Conservation (phyloP, 352 stramenopile species). For the Lagenidium giganteum region DNA sequence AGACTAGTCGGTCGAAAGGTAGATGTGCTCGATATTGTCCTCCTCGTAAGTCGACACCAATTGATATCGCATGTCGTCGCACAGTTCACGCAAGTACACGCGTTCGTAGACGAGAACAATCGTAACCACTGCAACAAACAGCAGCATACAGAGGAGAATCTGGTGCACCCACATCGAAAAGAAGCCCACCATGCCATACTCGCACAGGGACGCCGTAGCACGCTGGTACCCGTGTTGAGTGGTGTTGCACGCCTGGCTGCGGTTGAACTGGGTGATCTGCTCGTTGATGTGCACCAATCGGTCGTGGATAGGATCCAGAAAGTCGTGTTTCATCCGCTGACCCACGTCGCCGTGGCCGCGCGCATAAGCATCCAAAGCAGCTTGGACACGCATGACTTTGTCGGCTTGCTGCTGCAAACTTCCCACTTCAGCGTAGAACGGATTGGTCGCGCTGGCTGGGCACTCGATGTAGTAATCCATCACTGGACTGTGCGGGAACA, state of each 20-base stretch:
- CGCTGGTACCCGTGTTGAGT: slow-evolving; percentile 36
- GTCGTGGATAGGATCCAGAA: slow-evolving; percentile 60
- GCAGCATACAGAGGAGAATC: slow-evolving; percentile 67
- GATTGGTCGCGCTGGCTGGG: slow-evolving; percentile 39
- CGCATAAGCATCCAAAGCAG: slow-evolving; percentile 44
- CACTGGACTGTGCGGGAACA: slow-evolving; percentile 42
- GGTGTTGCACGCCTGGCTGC: slow-evolving; percentile 44
- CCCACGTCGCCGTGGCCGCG: slow-evolving; percentile 39
- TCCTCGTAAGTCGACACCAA: slow-evolving; percentile 80
- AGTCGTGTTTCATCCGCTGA: slow-evolving; percentile 65
- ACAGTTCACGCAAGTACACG: slow-evolving; percentile 57
- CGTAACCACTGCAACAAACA: slow-evolving; percentile 68
- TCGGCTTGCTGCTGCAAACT: slow-evolving; percentile 26
- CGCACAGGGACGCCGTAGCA: slow-evolving; percentile 55
- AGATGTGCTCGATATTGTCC: slow-evolving; percentile 74
- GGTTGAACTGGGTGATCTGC: slow-evolving; percentile 26
- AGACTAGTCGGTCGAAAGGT: slow-evolving; percentile 70
- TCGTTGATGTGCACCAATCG: slow-evolving; percentile 29
- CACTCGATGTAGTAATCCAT: slow-evolving; percentile 67
- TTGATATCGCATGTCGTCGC: slow-evolving; percentile 60
- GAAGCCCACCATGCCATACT: slow-evolving; percentile 78
- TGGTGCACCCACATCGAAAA: slow-evolving; percentile 86
- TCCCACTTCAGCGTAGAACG: slow-evolving; percentile 25
- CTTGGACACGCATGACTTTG: slow-evolving; percentile 29
- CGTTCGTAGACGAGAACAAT: slow-evolving; percentile 76